Evolutionary conservation across 495 filamentous ascomycete species (phyloP).

Genomic region (Delitschia confertaspora): DNA sequence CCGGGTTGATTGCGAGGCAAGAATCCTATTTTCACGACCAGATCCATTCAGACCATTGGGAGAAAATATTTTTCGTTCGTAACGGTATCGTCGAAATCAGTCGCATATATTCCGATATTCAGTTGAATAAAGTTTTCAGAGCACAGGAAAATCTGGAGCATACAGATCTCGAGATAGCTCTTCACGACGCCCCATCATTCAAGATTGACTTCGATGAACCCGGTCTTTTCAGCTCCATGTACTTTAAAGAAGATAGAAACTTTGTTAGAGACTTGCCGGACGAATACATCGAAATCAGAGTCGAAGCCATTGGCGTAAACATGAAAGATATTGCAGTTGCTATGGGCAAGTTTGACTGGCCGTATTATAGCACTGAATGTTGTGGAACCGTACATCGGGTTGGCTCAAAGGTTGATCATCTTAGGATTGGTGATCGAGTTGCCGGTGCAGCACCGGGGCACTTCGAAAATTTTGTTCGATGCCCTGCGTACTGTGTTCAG

Average conservation of each 20-base stretch:
- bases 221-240: conserved; percentile 14
- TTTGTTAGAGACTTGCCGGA: conserved; percentile 4
- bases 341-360: conserved; percentile 7
- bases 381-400: conserved; percentile 5
- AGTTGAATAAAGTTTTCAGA: too few relatives aligned
- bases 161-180: neutral
- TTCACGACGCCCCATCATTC: neutral
- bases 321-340: conserved; percentile 14
- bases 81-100: too few relatives aligned
- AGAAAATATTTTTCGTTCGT: too few relatives aligned
- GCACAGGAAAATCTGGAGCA: too few relatives aligned
- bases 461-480: conserved; percentile 8
- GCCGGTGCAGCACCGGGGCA: conserved; percentile 23
- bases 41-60: too few relatives aligned
- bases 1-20: too few relatives aligned
- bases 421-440: conserved; percentile 34
- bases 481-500: conserved; percentile 3
- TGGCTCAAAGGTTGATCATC: conserved; percentile 19
- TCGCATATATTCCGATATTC: too few relatives aligned
- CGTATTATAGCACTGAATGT: conserved; percentile 4
- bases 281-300: conserved; percentile 17
- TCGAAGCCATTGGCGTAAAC: conserved; percentile 17
- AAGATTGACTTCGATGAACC: conserved; percentile 7
- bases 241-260: conserved; percentile 7
- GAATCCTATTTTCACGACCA: too few relatives aligned